Evolutionary conservation across 2,329 filamentous ascomycete species (phyloP).

Genomic region (Fusarium heterosporum): DNA sequence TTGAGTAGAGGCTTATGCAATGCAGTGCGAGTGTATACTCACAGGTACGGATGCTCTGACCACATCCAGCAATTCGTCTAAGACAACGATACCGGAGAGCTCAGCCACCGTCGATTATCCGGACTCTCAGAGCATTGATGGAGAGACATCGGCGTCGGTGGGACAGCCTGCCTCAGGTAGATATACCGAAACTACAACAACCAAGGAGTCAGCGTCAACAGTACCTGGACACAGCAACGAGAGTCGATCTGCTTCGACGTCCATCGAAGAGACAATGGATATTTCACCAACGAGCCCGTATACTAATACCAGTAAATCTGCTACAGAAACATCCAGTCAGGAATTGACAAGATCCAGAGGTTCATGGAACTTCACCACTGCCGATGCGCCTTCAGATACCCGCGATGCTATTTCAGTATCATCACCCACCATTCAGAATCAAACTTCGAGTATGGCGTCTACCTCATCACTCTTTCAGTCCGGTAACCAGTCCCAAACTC

Average conservation of each 20-base stretch:
- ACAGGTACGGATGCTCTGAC: constrained; percentile 2
- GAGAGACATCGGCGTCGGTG: constrained; percentile 6
- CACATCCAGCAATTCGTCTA: constrained; percentile 1
- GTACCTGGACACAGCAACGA: background rate
- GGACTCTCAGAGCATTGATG: constrained; percentile 4
- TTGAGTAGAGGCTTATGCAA: constrained; percentile 3
- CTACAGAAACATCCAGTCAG: background rate
- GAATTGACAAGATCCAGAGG: background rate
- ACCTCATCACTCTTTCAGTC: background rate
- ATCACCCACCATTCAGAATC: background rate
- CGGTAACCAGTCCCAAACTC: constrained; percentile 11
- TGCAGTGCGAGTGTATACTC: constrained; percentile 48
- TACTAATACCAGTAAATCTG: background rate
- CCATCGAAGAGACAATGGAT: background rate
- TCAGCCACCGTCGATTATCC: constrained; percentile 5
- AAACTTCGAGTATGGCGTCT: constrained; percentile 2
- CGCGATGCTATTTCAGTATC: constrained; percentile 9
- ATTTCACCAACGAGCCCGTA: background rate
- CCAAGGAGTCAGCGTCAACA: background rate
- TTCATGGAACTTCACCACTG: constrained; percentile 11
- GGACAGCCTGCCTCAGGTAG: constrained; percentile 24
- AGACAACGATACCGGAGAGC: background rate
- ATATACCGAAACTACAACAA: constrained; percentile 5
- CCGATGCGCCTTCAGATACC: background rate
- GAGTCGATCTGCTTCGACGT: background rate